Evolutionary conservation across 805 yeast genomes (phyloP).

Genomic region (Teunomyces panamensis): DNA sequence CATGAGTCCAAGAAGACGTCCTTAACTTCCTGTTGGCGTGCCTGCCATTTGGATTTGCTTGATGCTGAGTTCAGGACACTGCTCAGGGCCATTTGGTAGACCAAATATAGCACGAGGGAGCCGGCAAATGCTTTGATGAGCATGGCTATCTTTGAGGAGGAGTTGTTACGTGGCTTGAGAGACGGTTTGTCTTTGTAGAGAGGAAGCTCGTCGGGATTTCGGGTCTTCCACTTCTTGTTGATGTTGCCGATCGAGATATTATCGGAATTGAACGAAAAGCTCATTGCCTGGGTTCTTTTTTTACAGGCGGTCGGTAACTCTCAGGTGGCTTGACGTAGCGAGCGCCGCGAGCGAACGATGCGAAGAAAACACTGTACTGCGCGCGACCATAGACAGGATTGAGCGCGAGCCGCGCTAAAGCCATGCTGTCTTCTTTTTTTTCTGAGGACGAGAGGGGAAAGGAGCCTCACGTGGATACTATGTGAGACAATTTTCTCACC

Average conservation of each 20-base stretch:
- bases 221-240: conserved; percentile 19
- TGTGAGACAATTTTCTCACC: no score
- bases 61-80: conserved; percentile 4
- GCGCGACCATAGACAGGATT: no score
- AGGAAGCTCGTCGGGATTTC: conserved; percentile 21
- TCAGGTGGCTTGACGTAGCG: not conserved
- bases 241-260: conserved; percentile 9
- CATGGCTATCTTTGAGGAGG: conserved; percentile 26
- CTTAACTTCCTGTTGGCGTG: conserved; percentile 56
- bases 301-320: not conserved
- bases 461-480: no score
- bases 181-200: conserved; percentile 35
- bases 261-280: conserved; percentile 10
- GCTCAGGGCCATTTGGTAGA: conserved; percentile 24
- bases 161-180: conserved; percentile 3
- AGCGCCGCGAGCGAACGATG: no score
- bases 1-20: conserved; percentile 73
- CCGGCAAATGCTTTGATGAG: conserved; percentile 42
- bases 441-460: no score
- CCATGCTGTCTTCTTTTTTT: no score
- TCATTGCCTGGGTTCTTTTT: conserved; percentile 4
- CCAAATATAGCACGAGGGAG: conserved; percentile 38
- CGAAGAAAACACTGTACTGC: no score
- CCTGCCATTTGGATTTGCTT: conserved; percentile 37
- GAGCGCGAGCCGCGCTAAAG: no score